A percentile compares a stretch with the other conserved stretches of the same genome.
phyloP scores from a whole-genome alignment of 176 grass and related monocot genomes.

The Ampelocalamus luodianensis region DNA sequence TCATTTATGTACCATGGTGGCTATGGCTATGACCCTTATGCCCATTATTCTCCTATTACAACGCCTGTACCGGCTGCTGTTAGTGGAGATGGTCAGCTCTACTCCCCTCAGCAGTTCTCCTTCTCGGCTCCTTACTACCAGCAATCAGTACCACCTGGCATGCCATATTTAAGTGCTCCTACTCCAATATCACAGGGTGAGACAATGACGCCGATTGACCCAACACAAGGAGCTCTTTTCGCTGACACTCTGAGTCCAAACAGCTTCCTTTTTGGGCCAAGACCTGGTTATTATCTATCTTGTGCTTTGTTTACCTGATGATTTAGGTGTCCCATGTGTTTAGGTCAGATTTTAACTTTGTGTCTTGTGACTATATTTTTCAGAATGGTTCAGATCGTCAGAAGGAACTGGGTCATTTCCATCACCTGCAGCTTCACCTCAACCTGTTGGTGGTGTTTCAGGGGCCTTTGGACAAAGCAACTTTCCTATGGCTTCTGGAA shows the following conservation, averaged over 20 bases:
- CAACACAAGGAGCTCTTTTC: conserved; percentile 65
- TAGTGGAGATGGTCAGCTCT: conserved; percentile 85
- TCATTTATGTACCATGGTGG: conserved; percentile 85
- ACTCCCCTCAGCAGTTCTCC: conserved; percentile 90
- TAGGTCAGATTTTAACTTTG: conserved; percentile 34
- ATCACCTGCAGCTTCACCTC: conserved; percentile 74
- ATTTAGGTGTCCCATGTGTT: conserved; percentile 7
- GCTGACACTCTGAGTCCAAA: conserved; percentile 67
- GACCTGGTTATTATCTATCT: conserved; percentile 68
- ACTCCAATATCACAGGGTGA: conserved; percentile 76
- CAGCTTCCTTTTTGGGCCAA: conserved; percentile 74
- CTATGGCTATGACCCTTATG: conserved; percentile 94
- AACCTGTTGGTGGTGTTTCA: conserved; percentile 55
- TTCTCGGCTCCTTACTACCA: conserved; percentile 95
- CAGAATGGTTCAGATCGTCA: conserved; percentile 86
- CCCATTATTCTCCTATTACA: conserved; percentile 85
- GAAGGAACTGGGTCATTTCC: conserved; percentile 70
- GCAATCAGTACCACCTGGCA: conserved; percentile 71
- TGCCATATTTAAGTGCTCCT: conserved; percentile 74
- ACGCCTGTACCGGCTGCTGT: conserved; percentile 74
- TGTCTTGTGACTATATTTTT: conserved; percentile 43
- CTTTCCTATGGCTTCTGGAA: conserved; percentile 59
- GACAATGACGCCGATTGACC: conserved; percentile 71
- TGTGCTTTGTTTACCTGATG: conserved; percentile 41
- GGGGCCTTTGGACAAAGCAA: conserved; percentile 72